Conservation (phyloP, 2,329 filamentous ascomycete genomes). For the Rhytidhysteron rufulum region DNA sequence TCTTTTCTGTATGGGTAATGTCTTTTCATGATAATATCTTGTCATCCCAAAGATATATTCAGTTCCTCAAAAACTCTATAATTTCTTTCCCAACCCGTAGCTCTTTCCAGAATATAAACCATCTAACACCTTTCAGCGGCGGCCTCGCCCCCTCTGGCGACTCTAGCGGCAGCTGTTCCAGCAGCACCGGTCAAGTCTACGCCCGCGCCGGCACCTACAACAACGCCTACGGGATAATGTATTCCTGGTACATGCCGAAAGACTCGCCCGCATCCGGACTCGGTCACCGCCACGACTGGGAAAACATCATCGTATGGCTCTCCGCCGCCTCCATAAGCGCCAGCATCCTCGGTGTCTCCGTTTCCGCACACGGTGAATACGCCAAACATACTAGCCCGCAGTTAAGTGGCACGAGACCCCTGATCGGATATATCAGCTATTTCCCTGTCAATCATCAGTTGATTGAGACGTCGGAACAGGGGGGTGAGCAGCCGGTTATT, state of each 20-base stretch:
- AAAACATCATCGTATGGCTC: conserved; percentile 53
- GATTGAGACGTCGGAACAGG: conserved; percentile 38
- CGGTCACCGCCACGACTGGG: conserved; percentile 56
- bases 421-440: conserved; percentile 48
- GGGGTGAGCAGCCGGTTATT: conserved; percentile 45
- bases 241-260: conserved; percentile 52
- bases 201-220: conserved; percentile 42
- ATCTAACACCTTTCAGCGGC: conserved; percentile 28
- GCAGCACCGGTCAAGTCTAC: conserved; percentile 50
- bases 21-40: neutral
- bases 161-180: conserved; percentile 38
- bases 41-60: neutral
- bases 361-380: conserved; percentile 50
- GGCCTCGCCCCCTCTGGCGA: conserved; percentile 42
- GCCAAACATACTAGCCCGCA: conserved; percentile 41
- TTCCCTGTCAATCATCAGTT: conserved; percentile 49
- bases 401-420: conserved; percentile 40
- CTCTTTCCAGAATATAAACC: neutral
- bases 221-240: conserved; percentile 48
- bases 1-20: neutral
- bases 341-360: conserved; percentile 48
- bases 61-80: neutral
- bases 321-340: conserved; percentile 35
- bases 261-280: conserved; percentile 43
- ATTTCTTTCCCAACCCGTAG: no score